Base-by-base conservation (phyloP, 768 basidiomycete genomes). In the Russula lepida region DNA sequence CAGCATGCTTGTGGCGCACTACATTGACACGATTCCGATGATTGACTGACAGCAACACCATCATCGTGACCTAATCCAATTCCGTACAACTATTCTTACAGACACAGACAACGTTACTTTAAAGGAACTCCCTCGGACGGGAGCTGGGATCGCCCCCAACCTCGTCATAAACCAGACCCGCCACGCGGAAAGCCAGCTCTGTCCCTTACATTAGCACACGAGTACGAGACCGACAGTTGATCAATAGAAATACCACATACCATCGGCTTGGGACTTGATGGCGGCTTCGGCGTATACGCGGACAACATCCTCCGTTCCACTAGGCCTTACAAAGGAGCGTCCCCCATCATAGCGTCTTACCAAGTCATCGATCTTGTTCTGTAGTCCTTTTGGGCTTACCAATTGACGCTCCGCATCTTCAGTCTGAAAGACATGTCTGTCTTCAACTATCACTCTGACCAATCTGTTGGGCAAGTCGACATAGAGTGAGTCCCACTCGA, bases 281-380 rank as follows among this genome's bases (percentile, higher is more conserved):
- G 77, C 78, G 1, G 97, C 95, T 72, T 99, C 97, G 1, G 95
- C 97, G 70, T 98, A 99, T 17, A 99, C 94, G 60, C 97, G 81
- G 6, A 99, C 97, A 27, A 95, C 95, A 69, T 99, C 95, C 72
- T 99, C 97, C 25, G 97, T 99, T 9, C 97, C 97, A 72, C 93
- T 95, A 2, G 97, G 97, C 59, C 97, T 75, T 19, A 98, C 97
- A 69, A 99, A 99, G 28, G 91, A 84, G 44, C 97, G 83, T 1
- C 97, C 97, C 19, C 84, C 84, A 49, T 88, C 85, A 68, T 87
- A 89, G 69, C 84, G 84, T 59, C 78, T 77, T 32, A 91, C 86
- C 39, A 92, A 78, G 28, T 86, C 88, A 62, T 98, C 88, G 53
- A 99, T 85, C 71, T 82, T 85, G 12, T 71, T 77, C 71, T 98